Base-by-base conservation (phyloP, 306 rosid genomes). In the Vigna nakashimae region DNA sequence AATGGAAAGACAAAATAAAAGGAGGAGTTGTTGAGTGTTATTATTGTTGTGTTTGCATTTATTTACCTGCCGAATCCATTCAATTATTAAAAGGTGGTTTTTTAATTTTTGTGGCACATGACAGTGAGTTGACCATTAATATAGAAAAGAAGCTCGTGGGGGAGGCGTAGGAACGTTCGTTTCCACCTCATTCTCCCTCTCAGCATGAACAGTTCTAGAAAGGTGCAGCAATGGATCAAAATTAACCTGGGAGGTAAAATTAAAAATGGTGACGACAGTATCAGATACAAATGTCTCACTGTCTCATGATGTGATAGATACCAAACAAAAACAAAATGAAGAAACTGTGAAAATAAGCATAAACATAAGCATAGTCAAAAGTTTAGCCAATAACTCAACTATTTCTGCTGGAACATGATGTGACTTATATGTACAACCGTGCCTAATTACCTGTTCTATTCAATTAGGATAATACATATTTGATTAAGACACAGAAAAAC, bases 71-170 rank as follows among this genome's bases (percentile, higher is more conserved):
- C 45, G 28, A 20, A 69, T 71, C 71, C 56, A 52, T 78, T 56
- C 42, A 18, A 67, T 2, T 9, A 40, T 69, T 75, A 48, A 46
- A 74, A 56, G 32, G 9, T 42, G 9, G 10, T 9, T 42, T 42
- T 9, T 59, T 48, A 15, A 34, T 55, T 55, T 79, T 65, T 20
- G 9, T 24, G 4, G 56, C 16, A 66, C 76, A 68, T 69, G 81
- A 81, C 69, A 51, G 18, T 6, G 73, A 81, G 68, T 75, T 81
- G 77, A 81, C 81, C 49, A 15, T 11, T 30, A 30, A 22, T 13
- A 56, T 56, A 24, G 18, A 8, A 57, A 64, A 10, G 6, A 28
- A 11, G 12, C 53, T 26, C 8, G 38, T 68, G 57, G 75, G 64
- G 64, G 17, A 63, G 49, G 48, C 11, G 6, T 32, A 69, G 62